These are phyloP conservation scores for Kluyveromyces dobzhanskii DNA, from an alignment of 805 yeast species.

Conservation along the genomic window DNA sequence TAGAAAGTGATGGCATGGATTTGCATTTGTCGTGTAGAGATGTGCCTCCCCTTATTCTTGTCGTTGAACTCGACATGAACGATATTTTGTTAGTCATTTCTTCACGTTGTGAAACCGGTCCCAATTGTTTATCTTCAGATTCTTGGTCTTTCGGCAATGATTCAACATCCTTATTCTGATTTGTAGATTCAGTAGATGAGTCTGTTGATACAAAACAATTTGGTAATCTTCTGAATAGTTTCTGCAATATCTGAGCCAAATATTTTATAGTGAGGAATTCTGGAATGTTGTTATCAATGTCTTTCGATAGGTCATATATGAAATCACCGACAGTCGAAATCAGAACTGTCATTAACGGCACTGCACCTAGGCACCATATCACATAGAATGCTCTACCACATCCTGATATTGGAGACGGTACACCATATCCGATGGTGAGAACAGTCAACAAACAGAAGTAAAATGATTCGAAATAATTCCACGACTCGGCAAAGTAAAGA, in stretches of 20 bases:
- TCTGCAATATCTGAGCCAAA: no score
- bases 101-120: neutral
- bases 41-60: neutral
- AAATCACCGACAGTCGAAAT: slow-evolving; percentile 64
- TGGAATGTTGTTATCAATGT: slow-evolving; percentile 14
- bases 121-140: neutral
- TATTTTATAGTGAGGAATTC: neutral
- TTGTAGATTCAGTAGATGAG: no score
- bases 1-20: neutral
- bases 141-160: neutral
- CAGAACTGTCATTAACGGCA: slow-evolving; percentile 80
- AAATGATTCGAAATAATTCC: slow-evolving; percentile 65
- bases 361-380: slow-evolving; percentile 73
- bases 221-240: neutral
- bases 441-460: slow-evolving; percentile 73
- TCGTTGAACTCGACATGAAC: no score
- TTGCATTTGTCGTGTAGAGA: neutral
- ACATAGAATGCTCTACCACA: slow-evolving; percentile 71
- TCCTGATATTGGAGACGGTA: slow-evolving; percentile 49
- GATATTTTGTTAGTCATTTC: neutral
- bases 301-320: slow-evolving; percentile 16
- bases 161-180: neutral
- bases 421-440: slow-evolving; percentile 82
- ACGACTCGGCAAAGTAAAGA: slow-evolving; percentile 51
- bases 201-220: neutral